phyloP scores from a whole-genome alignment of 2,329 filamentous ascomycete species.

The Clathrospora elynae region DNA sequence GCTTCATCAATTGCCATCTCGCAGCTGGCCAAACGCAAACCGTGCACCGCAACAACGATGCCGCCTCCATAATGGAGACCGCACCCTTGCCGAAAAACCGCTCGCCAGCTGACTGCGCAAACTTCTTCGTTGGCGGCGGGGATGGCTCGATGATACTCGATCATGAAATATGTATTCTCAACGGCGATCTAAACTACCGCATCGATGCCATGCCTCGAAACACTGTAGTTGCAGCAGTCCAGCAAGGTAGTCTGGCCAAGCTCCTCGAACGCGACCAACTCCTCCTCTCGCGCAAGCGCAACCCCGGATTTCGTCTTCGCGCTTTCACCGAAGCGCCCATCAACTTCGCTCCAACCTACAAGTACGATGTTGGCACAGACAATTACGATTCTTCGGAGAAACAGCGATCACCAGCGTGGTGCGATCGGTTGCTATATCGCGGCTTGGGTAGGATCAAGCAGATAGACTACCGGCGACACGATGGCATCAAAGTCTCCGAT shows the following conservation, averaged over 20 bases:
- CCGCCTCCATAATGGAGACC: slow-evolving; percentile 85
- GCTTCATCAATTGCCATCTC: slow-evolving; percentile 96
- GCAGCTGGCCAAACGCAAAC: slow-evolving; percentile 93
- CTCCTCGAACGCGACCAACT: slow-evolving; percentile 93
- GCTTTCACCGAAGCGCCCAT: slow-evolving; percentile 92
- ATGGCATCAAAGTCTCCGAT: slow-evolving; percentile 81
- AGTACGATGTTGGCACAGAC: slow-evolving; percentile 96
- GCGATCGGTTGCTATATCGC: slow-evolving; percentile 87
- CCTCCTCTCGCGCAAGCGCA: slow-evolving; percentile 83
- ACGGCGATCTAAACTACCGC: slow-evolving; percentile 96
- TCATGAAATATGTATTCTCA: slow-evolving; percentile 95
- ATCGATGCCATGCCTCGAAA: slow-evolving; percentile 97
- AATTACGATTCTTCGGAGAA: slow-evolving; percentile 95
- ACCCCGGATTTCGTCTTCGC: slow-evolving; percentile 85
- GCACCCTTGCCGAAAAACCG: slow-evolving; percentile 73
- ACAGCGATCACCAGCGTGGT: slow-evolving; percentile 93
- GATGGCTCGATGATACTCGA: slow-evolving; percentile 95
- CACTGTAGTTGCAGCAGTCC: slow-evolving; percentile 84
- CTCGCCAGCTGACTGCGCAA: slow-evolving; percentile 68
- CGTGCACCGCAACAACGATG: slow-evolving; percentile 87
- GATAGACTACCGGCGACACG: slow-evolving; percentile 84
- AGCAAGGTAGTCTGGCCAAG: slow-evolving; percentile 78
- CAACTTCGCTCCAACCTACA: slow-evolving; percentile 93
- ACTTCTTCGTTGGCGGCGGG: slow-evolving; percentile 87
- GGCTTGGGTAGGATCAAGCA: slow-evolving; percentile 83